Evolutionary conservation across 2,329 filamentous ascomycete species (phyloP).

Genomic region (Delphinella strobiligena): DNA sequence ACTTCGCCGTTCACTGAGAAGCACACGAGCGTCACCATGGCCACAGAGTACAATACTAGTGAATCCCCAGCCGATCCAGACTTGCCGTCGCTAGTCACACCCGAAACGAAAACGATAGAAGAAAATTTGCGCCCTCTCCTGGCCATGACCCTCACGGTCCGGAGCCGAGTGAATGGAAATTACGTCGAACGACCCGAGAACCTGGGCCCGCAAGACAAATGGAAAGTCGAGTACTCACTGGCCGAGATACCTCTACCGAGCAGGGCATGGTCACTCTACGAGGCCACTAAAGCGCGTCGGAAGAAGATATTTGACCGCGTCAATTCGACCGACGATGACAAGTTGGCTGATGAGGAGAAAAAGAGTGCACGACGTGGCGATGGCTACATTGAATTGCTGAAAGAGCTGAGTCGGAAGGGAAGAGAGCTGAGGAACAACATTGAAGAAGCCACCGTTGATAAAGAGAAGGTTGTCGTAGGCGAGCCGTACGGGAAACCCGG

Average conservation of each 20-base stretch:
- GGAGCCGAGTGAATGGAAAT: slow-evolving; percentile 58
- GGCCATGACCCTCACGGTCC: slow-evolving; percentile 59
- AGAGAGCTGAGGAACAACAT: slow-evolving; percentile 44
- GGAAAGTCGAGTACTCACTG: slow-evolving; percentile 70
- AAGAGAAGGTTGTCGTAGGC: slow-evolving; percentile 25
- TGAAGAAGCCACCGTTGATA: slow-evolving; percentile 38
- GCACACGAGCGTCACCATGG: too few relatives aligned
- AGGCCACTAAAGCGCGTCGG: slow-evolving; percentile 44
- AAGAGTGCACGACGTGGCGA: background rate
- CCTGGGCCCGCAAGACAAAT: slow-evolving; percentile 38
- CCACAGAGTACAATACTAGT: background rate
- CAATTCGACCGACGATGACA: slow-evolving; percentile 23
- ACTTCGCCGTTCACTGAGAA: too few relatives aligned
- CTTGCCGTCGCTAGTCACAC: slow-evolving; percentile 6
- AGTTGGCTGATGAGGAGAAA: background rate
- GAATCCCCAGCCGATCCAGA: slow-evolving; percentile 1
- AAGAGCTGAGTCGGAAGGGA: slow-evolving; percentile 42
- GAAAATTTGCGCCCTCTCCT: slow-evolving; percentile 34
- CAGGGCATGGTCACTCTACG: slow-evolving; percentile 43
- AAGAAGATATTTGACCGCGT: slow-evolving; percentile 28
- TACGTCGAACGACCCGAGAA: slow-evolving; percentile 49
- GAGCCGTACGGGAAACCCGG: slow-evolving; percentile 4
- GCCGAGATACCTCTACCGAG: slow-evolving; percentile 41
- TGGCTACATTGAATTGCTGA: slow-evolving; percentile 33
- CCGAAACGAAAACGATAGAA: slow-evolving; percentile 5